A percentile compares a stretch with the other conserved stretches of the same genome.
These are phyloP conservation scores for Ophiostoma ips DNA, from an alignment of 2,329 filamentous ascomycete genomes.

Conservation along the genomic window DNA sequence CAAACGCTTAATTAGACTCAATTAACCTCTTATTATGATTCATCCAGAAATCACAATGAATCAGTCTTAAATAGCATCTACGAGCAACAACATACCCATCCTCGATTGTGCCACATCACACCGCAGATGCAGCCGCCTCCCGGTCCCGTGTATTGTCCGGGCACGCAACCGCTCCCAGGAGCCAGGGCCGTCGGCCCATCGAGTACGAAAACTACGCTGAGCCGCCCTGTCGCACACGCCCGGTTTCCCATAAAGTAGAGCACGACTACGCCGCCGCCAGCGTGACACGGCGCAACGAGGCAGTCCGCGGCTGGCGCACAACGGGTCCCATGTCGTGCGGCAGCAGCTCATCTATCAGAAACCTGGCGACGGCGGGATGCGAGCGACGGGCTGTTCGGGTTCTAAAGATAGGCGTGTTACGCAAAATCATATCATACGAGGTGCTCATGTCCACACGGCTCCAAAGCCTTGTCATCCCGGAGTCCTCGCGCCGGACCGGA, in stretches of 20 bases:
- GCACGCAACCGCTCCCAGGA: background rate
- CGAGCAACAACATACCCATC: too few species aligned
- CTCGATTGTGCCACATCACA: too few species aligned
- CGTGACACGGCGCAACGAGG: too few species aligned
- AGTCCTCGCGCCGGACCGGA: background rate
- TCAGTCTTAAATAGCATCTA: too few species aligned
- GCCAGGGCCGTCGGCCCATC: background rate
- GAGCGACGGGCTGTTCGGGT: too few species aligned
- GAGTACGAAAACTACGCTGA: background rate
- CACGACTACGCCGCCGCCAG: background rate
- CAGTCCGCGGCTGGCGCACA: too few species aligned
- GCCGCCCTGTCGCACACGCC: background rate
- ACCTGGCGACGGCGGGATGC: background rate
- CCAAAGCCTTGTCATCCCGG: background rate
- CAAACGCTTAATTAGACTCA: too few species aligned
- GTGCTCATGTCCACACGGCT: background rate
- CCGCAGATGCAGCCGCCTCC: background rate
- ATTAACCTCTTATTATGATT: too few species aligned
- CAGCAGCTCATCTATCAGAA: conserved; percentile 1
- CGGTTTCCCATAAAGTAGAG: background rate
- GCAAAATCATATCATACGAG: too few species aligned
- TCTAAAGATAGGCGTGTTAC: too few species aligned
- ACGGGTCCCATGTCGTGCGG: too few species aligned
- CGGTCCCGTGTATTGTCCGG: background rate
- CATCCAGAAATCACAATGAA: too few species aligned